phyloP scores from a whole-genome alignment of 2,329 filamentous ascomycete genomes.

The Colletotrichum cordylinicola region DNA sequence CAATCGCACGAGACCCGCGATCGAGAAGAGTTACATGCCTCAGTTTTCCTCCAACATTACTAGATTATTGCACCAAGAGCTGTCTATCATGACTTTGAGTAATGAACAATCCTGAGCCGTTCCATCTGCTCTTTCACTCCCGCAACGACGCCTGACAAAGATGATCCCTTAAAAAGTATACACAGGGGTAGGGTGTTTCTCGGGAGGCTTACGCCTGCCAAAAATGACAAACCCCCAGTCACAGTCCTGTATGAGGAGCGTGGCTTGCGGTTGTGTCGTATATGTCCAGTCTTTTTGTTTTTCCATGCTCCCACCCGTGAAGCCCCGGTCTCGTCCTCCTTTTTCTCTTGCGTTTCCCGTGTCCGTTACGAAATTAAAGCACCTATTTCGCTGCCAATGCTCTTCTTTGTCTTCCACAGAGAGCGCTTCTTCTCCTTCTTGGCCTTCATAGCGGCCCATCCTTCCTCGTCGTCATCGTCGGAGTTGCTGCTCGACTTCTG shows the following conservation, averaged over 20 bases:
- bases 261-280: background rate
- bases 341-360: background rate
- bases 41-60: slow-evolving; percentile 14
- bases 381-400: slow-evolving; percentile 51
- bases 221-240: background rate
- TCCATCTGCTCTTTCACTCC: slow-evolving; percentile 7
- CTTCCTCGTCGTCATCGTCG: slow-evolving; percentile 71
- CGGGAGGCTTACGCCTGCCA: background rate
- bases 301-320: background rate
- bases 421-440: slow-evolving; percentile 73
- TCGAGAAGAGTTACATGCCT: background rate
- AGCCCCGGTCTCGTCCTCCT: background rate
- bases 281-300: slow-evolving; percentile 20
- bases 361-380: slow-evolving; percentile 45
- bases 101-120: slow-evolving; percentile 3
- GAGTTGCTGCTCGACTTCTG: slow-evolving; percentile 46
- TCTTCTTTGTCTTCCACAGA: slow-evolving; percentile 69
- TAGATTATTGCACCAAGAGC: slow-evolving; percentile 18
- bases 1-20: background rate
- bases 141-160: background rate
- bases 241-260: background rate
- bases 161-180: slow-evolving; percentile 19
- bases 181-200: background rate
- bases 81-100: slow-evolving; percentile 16
- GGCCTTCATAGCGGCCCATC: slow-evolving; percentile 74